Evolutionary conservation across 169 alveolate genomes (phyloP).

Genomic region (Plasmodium sp.): DNA sequence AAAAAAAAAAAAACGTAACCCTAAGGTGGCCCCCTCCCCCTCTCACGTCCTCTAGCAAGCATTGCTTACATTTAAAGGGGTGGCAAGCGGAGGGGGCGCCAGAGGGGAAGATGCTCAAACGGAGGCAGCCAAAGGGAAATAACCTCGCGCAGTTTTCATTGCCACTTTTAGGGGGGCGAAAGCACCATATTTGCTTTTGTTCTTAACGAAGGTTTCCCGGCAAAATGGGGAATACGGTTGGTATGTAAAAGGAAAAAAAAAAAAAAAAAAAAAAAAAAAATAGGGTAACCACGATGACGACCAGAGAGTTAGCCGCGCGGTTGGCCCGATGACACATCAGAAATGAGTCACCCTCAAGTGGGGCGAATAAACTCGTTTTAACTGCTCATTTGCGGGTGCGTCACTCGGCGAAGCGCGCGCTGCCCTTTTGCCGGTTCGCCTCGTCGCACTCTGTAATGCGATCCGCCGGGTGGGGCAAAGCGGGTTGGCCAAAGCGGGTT

Average conservation of each 20-base stretch:
- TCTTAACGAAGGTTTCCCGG: not conserved
- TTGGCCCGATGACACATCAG: not conserved
- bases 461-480: not conserved
- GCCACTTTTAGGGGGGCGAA: not conserved
- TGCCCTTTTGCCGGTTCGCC: not conserved
- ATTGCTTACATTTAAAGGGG: not conserved
- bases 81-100: not conserved
- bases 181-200: not conserved
- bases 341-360: not conserved
- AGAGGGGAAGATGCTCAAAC: not conserved
- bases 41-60: not conserved
- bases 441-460: not conserved
- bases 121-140: not conserved
- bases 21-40: not conserved
- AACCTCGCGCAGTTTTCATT: not conserved
- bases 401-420: not conserved
- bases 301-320: not conserved
- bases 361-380: not conserved
- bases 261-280: not conserved
- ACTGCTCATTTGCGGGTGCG: not conserved
- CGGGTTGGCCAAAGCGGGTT: not conserved
- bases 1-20: not conserved
- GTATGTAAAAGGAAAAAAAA: not conserved
- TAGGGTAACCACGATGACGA: not conserved
- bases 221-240: not conserved